phyloP scores from a whole-genome alignment of 768 basidiomycete species.

The Leucogyrophana mollusca region DNA sequence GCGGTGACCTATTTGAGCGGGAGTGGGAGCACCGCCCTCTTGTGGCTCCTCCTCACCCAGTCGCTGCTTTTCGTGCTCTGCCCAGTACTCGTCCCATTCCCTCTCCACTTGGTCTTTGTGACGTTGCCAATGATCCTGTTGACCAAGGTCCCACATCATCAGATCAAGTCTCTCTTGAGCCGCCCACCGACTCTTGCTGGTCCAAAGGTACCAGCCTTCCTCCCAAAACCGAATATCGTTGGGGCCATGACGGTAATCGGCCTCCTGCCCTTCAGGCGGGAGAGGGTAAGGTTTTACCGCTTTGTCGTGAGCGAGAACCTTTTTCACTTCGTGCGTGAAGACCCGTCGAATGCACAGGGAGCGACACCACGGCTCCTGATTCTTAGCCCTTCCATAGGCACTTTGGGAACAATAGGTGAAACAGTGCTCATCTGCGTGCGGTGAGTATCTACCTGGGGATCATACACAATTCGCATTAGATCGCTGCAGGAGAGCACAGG shows the following conservation, averaged over 20 bases:
- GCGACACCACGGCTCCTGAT: slow-evolving; percentile 52
- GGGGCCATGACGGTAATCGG: slow-evolving; percentile 26
- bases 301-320: slow-evolving; percentile 39
- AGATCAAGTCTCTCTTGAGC: slow-evolving; percentile 53
- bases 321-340: slow-evolving; percentile 63
- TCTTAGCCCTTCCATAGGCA: slow-evolving; percentile 49
- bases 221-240: slow-evolving; percentile 61
- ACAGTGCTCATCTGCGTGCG: slow-evolving; percentile 63
- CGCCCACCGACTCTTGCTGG: slow-evolving; percentile 49
- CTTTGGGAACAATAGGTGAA: slow-evolving; percentile 62
- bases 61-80: slow-evolving; percentile 12
- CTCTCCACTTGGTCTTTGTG: slow-evolving; percentile 46
- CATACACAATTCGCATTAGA: too few relatives aligned
- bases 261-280: slow-evolving; percentile 63
- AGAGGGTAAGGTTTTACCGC: slow-evolving; percentile 50
- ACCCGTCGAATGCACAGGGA: slow-evolving; percentile 65
- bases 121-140: slow-evolving; percentile 43
- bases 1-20: too few relatives aligned
- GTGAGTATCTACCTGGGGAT: slow-evolving; percentile 50
- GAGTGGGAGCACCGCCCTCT: too few relatives aligned
- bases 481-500: too few relatives aligned
- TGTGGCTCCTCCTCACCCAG: slow-evolving; percentile 16
- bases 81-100: slow-evolving; percentile 49
- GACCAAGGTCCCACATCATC: slow-evolving; percentile 58
- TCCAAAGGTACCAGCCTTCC: slow-evolving; percentile 77